These are phyloP conservation scores for Ocimum tenuiflorum DNA, from an alignment of 257 asterid genomes.

Conservation along the genomic window DNA sequence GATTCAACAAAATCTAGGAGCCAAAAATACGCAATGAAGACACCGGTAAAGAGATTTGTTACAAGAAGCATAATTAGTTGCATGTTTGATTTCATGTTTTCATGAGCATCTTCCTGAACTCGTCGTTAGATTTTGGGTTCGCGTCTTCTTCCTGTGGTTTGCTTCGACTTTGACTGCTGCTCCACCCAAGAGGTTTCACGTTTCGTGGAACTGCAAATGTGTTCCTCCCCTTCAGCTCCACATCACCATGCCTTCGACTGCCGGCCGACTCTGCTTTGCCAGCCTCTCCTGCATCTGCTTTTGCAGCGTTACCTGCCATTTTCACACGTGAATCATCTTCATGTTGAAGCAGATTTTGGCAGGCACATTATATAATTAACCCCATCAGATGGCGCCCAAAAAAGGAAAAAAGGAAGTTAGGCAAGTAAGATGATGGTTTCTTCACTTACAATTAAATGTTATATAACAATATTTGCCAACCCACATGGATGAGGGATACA, in stretches of 20 bases:
- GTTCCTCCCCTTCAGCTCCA: conserved; percentile 58
- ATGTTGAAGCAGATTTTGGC: background rate
- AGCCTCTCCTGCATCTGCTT: conserved; percentile 30
- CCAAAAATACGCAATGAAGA: no score
- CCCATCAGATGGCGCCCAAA: background rate
- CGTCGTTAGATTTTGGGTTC: conserved; percentile 79
- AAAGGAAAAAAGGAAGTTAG: no score
- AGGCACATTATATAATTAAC: background rate
- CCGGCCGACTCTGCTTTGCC: no score
- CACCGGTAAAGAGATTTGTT: no score
- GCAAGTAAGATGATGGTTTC: no score
- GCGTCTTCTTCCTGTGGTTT: conserved; percentile 39
- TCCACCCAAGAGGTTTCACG: conserved; percentile 58
- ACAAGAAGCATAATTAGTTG: background rate
- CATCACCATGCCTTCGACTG: conserved; percentile 25
- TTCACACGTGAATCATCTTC: background rate
- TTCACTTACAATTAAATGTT: no score
- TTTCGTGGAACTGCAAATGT: conserved; percentile 86
- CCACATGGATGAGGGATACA: background rate
- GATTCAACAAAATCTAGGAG: no score
- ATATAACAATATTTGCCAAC: no score
- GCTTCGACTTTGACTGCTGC: conserved; percentile 9
- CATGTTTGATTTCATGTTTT: conserved; percentile 25
- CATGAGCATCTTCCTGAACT: conserved; percentile 81
- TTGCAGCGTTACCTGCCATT: conserved; percentile 30